Conservation (phyloP, 306 rosid species). For the Vigna nakashimae region DNA sequence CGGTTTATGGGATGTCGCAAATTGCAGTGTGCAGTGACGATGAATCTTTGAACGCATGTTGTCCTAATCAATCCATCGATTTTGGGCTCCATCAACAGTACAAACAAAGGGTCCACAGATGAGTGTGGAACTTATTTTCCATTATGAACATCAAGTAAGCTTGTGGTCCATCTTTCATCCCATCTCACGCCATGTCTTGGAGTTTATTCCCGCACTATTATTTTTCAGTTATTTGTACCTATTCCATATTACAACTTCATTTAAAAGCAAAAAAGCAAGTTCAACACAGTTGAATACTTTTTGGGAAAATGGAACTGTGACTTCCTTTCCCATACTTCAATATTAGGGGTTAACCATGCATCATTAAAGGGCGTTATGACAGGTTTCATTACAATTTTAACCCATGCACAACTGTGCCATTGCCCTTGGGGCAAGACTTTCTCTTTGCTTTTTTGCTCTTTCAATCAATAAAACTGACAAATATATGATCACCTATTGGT, state of each 20-base stretch:
- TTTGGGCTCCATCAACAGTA: background rate
- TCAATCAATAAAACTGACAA: background rate
- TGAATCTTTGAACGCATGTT: slow-evolving; percentile 24
- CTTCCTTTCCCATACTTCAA: slow-evolving; percentile 33
- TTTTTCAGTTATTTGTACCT: slow-evolving; percentile 3
- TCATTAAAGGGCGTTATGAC: slow-evolving; percentile 3
- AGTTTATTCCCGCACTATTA: slow-evolving; percentile 13
- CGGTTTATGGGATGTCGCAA: slow-evolving; percentile 34
- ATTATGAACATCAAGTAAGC: background rate
- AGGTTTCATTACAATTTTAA: slow-evolving; percentile 29
- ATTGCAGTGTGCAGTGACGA: slow-evolving; percentile 20
- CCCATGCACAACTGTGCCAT: background rate
- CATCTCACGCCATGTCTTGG: slow-evolving; percentile 23
- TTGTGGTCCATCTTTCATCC: slow-evolving; percentile 38
- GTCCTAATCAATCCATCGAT: background rate
- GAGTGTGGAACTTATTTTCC: slow-evolving; percentile 4
- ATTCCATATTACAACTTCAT: background rate
- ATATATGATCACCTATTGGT: background rate
- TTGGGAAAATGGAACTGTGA: slow-evolving; percentile 39
- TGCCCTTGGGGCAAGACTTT: background rate
- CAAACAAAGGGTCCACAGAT: slow-evolving; percentile 31
- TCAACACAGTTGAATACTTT: slow-evolving; percentile 19
- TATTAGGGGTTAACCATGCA: slow-evolving; percentile 3
- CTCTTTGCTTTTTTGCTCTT: slow-evolving; percentile 13
- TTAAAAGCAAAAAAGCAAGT: slow-evolving; percentile 33